phyloP scores from a whole-genome alignment of 2,329 filamentous ascomycete species.

The Aspergillus melleus region DNA sequence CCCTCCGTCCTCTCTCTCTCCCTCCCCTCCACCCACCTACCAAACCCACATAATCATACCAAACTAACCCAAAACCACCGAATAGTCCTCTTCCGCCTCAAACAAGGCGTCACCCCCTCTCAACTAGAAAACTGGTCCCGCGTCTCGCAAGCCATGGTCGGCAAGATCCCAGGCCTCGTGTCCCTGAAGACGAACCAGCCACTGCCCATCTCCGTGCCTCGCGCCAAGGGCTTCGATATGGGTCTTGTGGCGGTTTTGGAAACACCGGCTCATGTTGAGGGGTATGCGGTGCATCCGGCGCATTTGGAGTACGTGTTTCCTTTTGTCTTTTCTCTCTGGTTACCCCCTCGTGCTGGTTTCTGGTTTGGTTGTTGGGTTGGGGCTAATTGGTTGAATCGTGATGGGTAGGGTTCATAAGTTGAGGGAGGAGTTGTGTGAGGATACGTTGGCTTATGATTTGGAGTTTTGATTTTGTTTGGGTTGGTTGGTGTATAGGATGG shows the following conservation, averaged over 20 bases:
- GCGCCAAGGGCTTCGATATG: conserved; percentile 48
- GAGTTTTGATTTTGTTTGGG: conserved; percentile 28
- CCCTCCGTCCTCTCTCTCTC: neutral
- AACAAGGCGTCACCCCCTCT: conserved; percentile 35
- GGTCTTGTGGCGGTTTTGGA: conserved; percentile 49
- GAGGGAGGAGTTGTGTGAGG: conserved; percentile 43
- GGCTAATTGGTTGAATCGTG: neutral
- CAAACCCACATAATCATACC: too few relatives aligned
- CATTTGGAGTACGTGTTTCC: conserved; percentile 45
- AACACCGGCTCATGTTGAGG: conserved; percentile 41
- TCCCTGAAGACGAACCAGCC: conserved; percentile 40
- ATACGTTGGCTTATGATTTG: conserved; percentile 45
- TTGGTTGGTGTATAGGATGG: neutral
- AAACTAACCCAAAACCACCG: neutral
- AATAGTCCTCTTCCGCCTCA: conserved; percentile 46
- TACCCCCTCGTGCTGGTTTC: too few relatives aligned
- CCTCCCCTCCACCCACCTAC: neutral
- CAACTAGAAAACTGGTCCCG: conserved; percentile 35
- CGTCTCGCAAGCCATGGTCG: conserved; percentile 39
- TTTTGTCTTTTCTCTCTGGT: neutral
- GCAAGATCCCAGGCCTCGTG: conserved; percentile 43
- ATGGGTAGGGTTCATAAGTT: conserved; percentile 41
- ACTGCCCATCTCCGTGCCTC: conserved; percentile 40
- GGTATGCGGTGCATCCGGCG: conserved; percentile 48
- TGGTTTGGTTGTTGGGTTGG: neutral